Percentiles rank a stretch among this genome's conserved stretches.
Conservation (phyloP, 306 rosid genomes). For the Mimosa bimucronata region DNA sequence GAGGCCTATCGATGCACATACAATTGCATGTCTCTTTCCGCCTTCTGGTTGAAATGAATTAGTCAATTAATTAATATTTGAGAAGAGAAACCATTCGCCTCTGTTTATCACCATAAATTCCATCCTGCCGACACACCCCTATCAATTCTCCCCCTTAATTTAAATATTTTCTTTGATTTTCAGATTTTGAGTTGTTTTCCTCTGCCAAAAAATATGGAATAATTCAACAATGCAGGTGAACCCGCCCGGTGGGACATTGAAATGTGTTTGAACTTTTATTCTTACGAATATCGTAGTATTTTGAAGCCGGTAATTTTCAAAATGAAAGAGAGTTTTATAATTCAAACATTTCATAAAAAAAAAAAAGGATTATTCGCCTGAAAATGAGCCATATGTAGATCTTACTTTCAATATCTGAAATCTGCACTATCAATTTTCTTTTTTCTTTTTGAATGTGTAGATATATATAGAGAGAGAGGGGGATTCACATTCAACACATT, state of each 20-base stretch:
- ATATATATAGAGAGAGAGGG: too few relatives aligned
- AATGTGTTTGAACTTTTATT: background rate
- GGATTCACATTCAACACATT: background rate
- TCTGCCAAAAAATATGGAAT: background rate
- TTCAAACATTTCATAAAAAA: background rate
- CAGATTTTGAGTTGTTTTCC: background rate
- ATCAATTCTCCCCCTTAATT: background rate
- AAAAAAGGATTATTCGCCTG: background rate
- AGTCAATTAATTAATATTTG: background rate
- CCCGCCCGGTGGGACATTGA: background rate
- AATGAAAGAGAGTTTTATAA: background rate
- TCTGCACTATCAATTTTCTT: background rate
- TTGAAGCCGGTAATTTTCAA: background rate
- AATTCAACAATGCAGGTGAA: background rate
- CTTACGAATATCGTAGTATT: background rate
- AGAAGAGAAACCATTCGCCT: background rate
- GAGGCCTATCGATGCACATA: background rate
- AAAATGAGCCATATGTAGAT: background rate
- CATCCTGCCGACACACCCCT: conserved; percentile 25
- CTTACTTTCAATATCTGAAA: background rate
- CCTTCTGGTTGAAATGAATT: conserved; percentile 16
- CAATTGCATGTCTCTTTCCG: conserved; percentile 42
- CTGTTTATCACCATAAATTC: conserved; percentile 22
- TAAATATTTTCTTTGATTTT: background rate
- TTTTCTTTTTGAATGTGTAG: too few relatives aligned